Evolutionary conservation across 495 filamentous ascomycete species (phyloP), one percentile per base, ranked within the genome.

Genomic region (Penicillium mononematosum): DNA sequence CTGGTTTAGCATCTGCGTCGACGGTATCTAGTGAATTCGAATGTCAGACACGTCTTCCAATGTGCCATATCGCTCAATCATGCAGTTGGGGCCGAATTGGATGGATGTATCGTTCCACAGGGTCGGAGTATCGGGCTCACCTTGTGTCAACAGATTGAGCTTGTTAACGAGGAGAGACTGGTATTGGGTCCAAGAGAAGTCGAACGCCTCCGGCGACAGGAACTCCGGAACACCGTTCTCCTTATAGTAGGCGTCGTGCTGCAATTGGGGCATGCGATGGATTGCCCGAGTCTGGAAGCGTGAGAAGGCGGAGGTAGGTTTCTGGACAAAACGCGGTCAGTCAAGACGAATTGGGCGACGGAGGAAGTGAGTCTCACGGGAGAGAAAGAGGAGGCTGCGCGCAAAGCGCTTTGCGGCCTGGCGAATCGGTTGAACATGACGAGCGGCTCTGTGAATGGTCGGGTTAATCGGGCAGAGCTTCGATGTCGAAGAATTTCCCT

Each of bases 121-220:
- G 32, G 17, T 50, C 53, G 52, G 53, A 31, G 56, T 58, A 42
- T 43, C 47, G 39, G 41, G 25, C 83, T 63, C 81, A 93, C 92
- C 90, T 59, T 83, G 83, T 50, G 83, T 88, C 64, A 89, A 70
- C 50, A 70, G 62, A 71, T 95, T 94, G 64, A 98, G 80, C 67
- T 85, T 89, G 46, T 89, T 75, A 39, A 93, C 66, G 58, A 96
- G 71, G 49, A 85, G 70, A 25, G 73, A 64, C 75, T 94, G 90
- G 75, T 97, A 97, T 62, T 91, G 75, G 20, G 78, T 87, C 90
- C 91, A 98, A 32, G 92, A 81, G 14, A 88, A 81, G 52, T 87
- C 76, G 68, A 88, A 91, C 11, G 79, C 89, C 41, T 76, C 74
- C 1, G 80, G 72, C 0, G 85, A 83, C 50, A 95, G 74, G 44